These are phyloP conservation scores for Tubosaeta sp. DNA, from an alignment of 768 basidiomycete genomes.

Conservation along the genomic window DNA sequence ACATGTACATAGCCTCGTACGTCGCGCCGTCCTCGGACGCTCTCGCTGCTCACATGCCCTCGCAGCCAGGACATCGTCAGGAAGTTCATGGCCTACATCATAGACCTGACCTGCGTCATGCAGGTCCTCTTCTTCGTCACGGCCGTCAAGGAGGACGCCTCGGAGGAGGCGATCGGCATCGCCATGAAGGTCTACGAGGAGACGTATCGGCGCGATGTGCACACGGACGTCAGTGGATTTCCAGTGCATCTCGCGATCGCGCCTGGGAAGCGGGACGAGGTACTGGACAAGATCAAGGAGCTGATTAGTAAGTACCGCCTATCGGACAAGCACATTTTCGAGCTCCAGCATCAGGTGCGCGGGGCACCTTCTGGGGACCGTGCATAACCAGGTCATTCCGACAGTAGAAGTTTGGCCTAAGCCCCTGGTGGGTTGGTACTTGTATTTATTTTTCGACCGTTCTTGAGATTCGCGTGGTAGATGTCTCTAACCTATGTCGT, in stretches of 20 bases:
- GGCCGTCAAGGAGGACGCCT: neutral
- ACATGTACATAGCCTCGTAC: constrained; percentile 2
- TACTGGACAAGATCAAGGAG: neutral
- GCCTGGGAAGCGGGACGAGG: neutral
- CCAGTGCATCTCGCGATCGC: too few species aligned
- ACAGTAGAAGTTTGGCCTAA: neutral
- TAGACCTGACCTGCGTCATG: constrained; percentile 4
- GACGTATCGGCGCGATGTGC: neutral
- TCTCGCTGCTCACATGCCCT: neutral
- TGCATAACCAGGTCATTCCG: too few species aligned
- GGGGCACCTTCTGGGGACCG: too few species aligned
- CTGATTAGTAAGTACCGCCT: neutral
- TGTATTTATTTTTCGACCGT: neutral
- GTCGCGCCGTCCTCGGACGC: neutral
- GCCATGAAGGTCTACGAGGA: neutral
- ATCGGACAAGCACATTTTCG: neutral
- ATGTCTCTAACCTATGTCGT: too few species aligned
- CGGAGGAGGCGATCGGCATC: neutral
- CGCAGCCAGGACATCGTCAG: neutral
- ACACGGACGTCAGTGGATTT: neutral
- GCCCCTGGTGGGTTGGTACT: neutral
- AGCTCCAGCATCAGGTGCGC: neutral
- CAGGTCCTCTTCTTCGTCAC: neutral
- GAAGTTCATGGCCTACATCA: neutral
- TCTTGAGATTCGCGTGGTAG: too few species aligned